A percentile compares a stretch with the other conserved stretches of the same genome.
Evolutionary conservation across 768 basidiomycete species (phyloP).

Genomic region (Lactarius vividus): DNA sequence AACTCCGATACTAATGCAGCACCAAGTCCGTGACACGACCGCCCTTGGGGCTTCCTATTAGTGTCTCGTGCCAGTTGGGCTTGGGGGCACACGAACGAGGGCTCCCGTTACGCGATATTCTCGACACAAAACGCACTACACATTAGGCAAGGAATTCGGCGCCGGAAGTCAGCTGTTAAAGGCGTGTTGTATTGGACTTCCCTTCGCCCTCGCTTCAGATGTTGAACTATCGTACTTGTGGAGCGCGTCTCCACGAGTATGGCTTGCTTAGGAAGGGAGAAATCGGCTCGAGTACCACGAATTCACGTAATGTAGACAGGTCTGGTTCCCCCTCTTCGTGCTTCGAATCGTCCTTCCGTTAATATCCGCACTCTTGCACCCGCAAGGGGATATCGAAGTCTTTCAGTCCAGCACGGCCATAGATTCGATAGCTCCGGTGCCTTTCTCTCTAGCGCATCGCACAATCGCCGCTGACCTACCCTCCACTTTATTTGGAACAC

Average conservation of each 20-base stretch:
- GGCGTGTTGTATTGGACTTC: background rate
- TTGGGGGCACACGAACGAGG: background rate
- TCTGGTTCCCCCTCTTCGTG: background rate
- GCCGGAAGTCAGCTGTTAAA: constrained; percentile 10
- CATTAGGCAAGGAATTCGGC: constrained; percentile 6
- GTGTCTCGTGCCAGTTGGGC: background rate
- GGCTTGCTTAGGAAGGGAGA: background rate
- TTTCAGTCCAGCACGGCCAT: background rate
- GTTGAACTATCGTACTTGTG: background rate
- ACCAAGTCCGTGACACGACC: background rate
- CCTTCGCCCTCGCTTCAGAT: background rate
- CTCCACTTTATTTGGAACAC: background rate
- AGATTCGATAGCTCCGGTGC: constrained; percentile 1
- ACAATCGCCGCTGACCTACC: constrained; percentile 8
- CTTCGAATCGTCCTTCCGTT: constrained; percentile 5
- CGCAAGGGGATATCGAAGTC: constrained; percentile 14
- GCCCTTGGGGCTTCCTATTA: background rate
- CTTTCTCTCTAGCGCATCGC: background rate
- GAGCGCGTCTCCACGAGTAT: constrained; percentile 7
- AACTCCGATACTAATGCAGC: constrained; percentile 5
- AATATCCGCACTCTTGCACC: constrained; percentile 5
- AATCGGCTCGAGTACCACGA: constrained; percentile 7
- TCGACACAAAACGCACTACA: background rate
- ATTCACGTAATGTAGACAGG: constrained; percentile 16
- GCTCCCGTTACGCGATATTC: constrained; percentile 7